A percentile compares a stretch with the other conserved stretches of the same genome.
Evolutionary conservation across 176 grass and related monocot species (phyloP).

Genomic region (Bromus sterilis): DNA sequence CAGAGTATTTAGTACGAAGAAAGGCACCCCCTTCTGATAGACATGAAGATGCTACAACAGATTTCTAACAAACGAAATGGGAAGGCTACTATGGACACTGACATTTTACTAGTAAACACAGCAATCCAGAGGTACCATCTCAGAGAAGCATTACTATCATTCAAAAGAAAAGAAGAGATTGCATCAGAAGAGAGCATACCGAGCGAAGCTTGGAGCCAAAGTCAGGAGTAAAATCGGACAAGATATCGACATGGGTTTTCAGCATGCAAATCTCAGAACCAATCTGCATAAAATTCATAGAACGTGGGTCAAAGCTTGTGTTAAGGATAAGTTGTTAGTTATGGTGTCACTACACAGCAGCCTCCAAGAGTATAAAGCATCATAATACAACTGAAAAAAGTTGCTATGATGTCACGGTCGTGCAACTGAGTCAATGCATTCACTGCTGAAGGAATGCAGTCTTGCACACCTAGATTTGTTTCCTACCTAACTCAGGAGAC

Average conservation of each 20-base stretch:
- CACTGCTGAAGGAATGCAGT: background rate
- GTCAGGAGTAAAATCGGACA: conserved; percentile 63
- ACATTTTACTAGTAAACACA: background rate
- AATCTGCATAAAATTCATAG: conserved; percentile 22
- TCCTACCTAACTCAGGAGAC: background rate
- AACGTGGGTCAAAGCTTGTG: background rate
- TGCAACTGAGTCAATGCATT: background rate
- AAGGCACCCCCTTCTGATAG: background rate
- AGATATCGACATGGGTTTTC: conserved; percentile 69
- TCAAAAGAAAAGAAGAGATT: background rate
- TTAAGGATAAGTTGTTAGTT: too few relatives aligned
- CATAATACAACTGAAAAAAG: background rate
- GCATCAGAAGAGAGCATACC: conserved; percentile 22
- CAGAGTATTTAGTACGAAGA: too few relatives aligned
- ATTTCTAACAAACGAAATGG: background rate
- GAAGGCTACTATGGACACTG: too few relatives aligned
- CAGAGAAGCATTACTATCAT: background rate
- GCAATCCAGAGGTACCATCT: background rate
- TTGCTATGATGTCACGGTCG: background rate
- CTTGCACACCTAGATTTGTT: background rate
- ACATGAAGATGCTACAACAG: background rate
- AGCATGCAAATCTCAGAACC: conserved; percentile 53
- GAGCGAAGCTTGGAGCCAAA: conserved; percentile 51
- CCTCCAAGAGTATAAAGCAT: background rate
- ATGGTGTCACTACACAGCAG: background rate